These are phyloP conservation scores for Hexamita inflata DNA, from an alignment of 208 protist genomes.

Conservation along the genomic window DNA sequence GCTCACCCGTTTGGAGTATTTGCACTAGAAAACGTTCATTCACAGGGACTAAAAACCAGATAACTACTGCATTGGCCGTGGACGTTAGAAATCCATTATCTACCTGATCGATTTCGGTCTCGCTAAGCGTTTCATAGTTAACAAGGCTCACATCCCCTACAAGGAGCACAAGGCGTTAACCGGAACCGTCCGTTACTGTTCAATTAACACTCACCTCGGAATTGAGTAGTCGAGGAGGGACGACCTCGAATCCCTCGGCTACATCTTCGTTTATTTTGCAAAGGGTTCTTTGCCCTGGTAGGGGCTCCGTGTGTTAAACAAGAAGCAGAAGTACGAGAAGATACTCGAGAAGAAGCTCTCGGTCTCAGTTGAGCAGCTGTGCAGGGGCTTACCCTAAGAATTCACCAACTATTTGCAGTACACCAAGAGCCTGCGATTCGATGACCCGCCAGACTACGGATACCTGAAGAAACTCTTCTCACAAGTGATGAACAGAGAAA, in stretches of 20 bases:
- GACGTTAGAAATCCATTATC: slow-evolving; percentile 59
- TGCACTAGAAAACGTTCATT: slow-evolving; percentile 85
- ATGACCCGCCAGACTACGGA: slow-evolving; percentile 92
- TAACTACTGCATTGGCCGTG: slow-evolving; percentile 90
- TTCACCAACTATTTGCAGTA: slow-evolving; percentile 93
- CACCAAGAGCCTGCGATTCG: slow-evolving; percentile 75
- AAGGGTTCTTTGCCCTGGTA: slow-evolving; percentile 91
- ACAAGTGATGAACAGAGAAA: no score
- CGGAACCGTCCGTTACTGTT: slow-evolving; percentile 93
- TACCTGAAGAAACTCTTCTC: slow-evolving; percentile 90
- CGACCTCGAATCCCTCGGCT: slow-evolving; percentile 89
- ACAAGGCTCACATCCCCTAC: slow-evolving; percentile 95
- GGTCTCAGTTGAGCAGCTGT: slow-evolving; percentile 76
- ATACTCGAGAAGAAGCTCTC: slow-evolving; percentile 85
- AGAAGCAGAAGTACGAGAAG: slow-evolving; percentile 92
- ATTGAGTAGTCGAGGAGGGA: slow-evolving; percentile 79
- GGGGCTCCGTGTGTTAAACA: slow-evolving; percentile 66
- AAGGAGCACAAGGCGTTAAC: slow-evolving; percentile 92
- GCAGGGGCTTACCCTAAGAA: slow-evolving; percentile 61
- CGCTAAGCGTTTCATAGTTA: slow-evolving; percentile 90
- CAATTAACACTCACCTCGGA: slow-evolving; percentile 94
- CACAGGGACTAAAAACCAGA: slow-evolving; percentile 86
- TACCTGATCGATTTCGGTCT: slow-evolving; percentile 94
- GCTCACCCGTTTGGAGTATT: slow-evolving; percentile 74
- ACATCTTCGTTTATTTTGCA: slow-evolving; percentile 95